Base-by-base conservation (phyloP, 2,329 filamentous ascomycete species). In the Neoascochyta sp. region DNA sequence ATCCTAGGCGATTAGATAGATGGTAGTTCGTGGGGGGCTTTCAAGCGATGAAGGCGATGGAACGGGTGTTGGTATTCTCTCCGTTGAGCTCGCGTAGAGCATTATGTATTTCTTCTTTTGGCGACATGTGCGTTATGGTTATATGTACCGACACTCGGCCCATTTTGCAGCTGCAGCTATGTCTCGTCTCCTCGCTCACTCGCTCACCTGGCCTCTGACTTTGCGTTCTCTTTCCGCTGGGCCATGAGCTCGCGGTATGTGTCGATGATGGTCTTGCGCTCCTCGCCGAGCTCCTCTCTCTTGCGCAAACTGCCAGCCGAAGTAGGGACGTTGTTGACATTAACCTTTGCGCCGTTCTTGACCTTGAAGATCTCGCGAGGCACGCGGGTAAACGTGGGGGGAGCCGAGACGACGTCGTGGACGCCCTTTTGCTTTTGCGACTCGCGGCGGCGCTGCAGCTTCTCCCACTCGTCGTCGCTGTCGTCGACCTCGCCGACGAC, bases 401-500 rank as follows among this genome's bases (percentile, higher is more conserved):
- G 89, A 20, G 85, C 88, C 50, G 80, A 71, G 3, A 77, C 87
- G 16, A 89, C 72, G 58, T 76, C 72, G 41, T 72, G 64, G 27
- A 74, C 30, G 0, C 69, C 68, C 15, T 76, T 79, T 34, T 80
- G 70, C 65, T 79, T 79, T n/a, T n/a, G n/a, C n/a, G n/a, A n/a
- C 26, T 54, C 53, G 9, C 58, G 37, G 57, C 73, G 60, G 38
- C 36, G 73, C 57, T 82, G 81, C 44, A 95, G 62, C 39, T 78
- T 78, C 23, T 76, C 79, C 86, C 86, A 94, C 1, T 86, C 85
- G 60, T 90, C 86, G 24, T 81, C 79, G 7, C 80, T 76, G 22
- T 71, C 70, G 15, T 68, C 70, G 25, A 57, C 65, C 35, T 67
- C 66, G 10, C 65, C 68, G 27, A 72, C 67, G 21, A 69, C 66